Evolutionary conservation across 768 basidiomycete genomes (phyloP), one percentile per base, ranked within the genome.

Genomic region (Pulveroboletus ravenelii): DNA sequence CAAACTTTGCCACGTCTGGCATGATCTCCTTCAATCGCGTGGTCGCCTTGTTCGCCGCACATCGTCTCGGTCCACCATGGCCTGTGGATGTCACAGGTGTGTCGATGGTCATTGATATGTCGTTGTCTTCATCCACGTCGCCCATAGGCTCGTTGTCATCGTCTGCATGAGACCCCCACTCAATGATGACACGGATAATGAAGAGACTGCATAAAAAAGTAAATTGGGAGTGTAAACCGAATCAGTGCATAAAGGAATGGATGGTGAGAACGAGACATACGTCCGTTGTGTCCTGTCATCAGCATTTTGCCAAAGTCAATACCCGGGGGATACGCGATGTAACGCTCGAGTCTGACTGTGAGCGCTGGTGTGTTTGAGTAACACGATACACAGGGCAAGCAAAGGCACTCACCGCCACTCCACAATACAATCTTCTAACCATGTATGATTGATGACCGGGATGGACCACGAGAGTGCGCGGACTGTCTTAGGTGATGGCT

Each of bases 381-480:
- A 3, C 17, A 41, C 8, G 2, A 40, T 13, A 37, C 1, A 7
- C 6, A n/a, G 9, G 37, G 9, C 0, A n/a, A 32, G 8, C 10
- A 25, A 6, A 32, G 13, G n/a, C 2, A 31, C 53, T 41, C 37
- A 63, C 41, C 78, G 77, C 93, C 93, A 96, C 45, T 82, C 76
- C 18, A 82, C 69, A 61, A 93, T 88, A 63, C 90, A 94, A 54
- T 93, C 90, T 62, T 96, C 93, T 3, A 96, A 74, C 91, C 92
- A 96, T 0, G 78, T 76, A 58, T 97, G 93, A 58, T 93, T 95
- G 10, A 94, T 86, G 50, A 93, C 74, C 0, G 91, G 85, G 53
- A 94, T 87, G 0, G 79, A 80, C 93, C 93, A 95, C 0, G 80
- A 72, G 8, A 74, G 72, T 0, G 92, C 90, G 60, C 87, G 88